phyloP scores from a whole-genome alignment of 306 rosid genomes.

The Pyrus communis region DNA sequence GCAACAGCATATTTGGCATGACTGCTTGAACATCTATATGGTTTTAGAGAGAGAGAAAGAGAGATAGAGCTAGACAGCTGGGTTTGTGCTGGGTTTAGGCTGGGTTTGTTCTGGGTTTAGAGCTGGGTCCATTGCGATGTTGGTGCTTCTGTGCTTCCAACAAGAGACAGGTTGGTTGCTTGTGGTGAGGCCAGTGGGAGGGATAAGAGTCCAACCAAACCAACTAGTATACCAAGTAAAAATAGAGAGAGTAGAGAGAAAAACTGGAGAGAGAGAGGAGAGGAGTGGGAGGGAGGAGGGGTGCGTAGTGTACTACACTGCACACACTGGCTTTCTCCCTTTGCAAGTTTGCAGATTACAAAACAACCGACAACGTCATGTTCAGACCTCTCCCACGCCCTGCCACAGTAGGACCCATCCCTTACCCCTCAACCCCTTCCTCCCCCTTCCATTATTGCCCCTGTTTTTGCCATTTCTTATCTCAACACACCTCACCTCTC shows the following conservation, averaged over 20 bases:
- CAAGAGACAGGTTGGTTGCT: constrained; percentile 69
- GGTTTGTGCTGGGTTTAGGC: not conserved
- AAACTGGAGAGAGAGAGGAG: not conserved
- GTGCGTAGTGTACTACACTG: not conserved
- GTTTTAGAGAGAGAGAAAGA: not conserved
- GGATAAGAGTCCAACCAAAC: constrained; percentile 1
- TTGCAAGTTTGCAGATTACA: constrained; percentile 19
- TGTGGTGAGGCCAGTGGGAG: constrained; percentile 36
- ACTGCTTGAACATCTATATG: constrained; percentile 11
- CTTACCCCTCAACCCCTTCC: not conserved
- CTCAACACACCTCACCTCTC: constrained; percentile 11
- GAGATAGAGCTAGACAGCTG: constrained; percentile 6
- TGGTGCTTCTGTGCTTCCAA: constrained; percentile 36
- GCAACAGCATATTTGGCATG: constrained; percentile 14
- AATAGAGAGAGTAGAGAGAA: not conserved
- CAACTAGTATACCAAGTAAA: not conserved
- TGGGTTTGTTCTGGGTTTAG: not conserved
- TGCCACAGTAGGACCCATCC: constrained; percentile 46
- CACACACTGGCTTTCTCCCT: not conserved
- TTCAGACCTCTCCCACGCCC: constrained; percentile 66
- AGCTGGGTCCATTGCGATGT: not conserved
- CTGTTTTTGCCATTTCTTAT: constrained; percentile 15
- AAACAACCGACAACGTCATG: constrained; percentile 68
- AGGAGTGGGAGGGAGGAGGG: not conserved
- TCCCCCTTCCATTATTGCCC: constrained; percentile 35